Conservation (phyloP, 2,329 filamentous ascomycete species). For the Emmonsia crescens region DNA sequence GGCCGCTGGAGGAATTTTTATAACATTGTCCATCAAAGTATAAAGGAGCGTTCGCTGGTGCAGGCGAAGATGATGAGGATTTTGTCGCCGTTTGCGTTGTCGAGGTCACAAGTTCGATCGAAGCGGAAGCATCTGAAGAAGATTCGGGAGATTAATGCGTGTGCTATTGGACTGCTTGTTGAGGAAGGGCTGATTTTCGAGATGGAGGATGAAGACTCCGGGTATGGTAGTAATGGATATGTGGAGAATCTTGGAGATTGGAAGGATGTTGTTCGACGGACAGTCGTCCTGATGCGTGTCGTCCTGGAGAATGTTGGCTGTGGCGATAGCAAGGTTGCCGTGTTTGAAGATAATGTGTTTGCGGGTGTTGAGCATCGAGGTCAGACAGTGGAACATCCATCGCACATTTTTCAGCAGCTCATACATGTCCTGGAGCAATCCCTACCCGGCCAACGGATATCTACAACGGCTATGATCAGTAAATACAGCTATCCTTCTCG, state of each 20-base stretch:
- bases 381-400: slow-evolving; percentile 42
- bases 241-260: slow-evolving; percentile 42
- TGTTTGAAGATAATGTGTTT: slow-evolving; percentile 46
- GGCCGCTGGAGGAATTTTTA: slow-evolving; percentile 58
- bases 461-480: slow-evolving; percentile 45
- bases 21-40: slow-evolving; percentile 62
- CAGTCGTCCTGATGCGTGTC: slow-evolving; percentile 75
- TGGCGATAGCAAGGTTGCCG: slow-evolving; percentile 44
- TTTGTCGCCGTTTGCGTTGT: slow-evolving; percentile 66
- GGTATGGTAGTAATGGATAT: slow-evolving; percentile 42
- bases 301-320: slow-evolving; percentile 62
- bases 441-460: slow-evolving; percentile 54
- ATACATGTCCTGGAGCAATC: slow-evolving; percentile 54
- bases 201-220: slow-evolving; percentile 48
- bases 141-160: slow-evolving; percentile 70
- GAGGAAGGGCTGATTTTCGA: slow-evolving; percentile 70
- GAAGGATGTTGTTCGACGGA: slow-evolving; percentile 69
- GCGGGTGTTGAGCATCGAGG: slow-evolving; percentile 51
- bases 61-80: slow-evolving; percentile 61
- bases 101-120: slow-evolving; percentile 60
- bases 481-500: slow-evolving; percentile 65
- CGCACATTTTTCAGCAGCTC: slow-evolving; percentile 27
- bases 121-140: slow-evolving; percentile 64
- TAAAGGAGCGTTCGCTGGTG: slow-evolving; percentile 59
- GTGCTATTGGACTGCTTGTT: slow-evolving; percentile 74